These are phyloP conservation scores for Skeletonema grethae DNA, from an alignment of 108 stramenopile species.

Conservation along the genomic window DNA sequence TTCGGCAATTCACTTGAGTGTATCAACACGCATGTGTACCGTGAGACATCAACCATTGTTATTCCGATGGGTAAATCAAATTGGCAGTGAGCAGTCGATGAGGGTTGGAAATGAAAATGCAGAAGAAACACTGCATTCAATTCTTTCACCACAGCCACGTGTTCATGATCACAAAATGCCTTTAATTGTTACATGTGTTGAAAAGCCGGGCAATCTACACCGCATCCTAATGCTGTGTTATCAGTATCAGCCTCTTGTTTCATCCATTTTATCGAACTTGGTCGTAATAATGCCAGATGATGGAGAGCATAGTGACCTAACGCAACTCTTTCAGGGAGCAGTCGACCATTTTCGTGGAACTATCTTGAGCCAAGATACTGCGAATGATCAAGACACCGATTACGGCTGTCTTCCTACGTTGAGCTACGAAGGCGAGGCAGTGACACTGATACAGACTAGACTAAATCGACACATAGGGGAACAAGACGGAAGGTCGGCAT, in stretches of 20 bases:
- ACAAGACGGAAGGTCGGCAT: not conserved
- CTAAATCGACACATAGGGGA: not conserved
- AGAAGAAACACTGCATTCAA: not conserved
- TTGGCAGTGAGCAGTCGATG: not conserved
- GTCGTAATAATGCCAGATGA: slow-evolving; percentile 30
- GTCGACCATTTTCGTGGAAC: slow-evolving; percentile 32
- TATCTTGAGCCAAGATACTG: slow-evolving; percentile 11
- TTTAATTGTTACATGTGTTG: slow-evolving; percentile 43
- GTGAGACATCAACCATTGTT: slow-evolving; percentile 39
- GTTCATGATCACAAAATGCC: slow-evolving; percentile 2
- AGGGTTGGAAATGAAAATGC: not conserved
- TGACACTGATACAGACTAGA: slow-evolving; percentile 2
- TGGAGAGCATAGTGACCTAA: not conserved
- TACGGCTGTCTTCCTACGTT: slow-evolving; percentile 20
- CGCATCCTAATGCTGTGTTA: slow-evolving; percentile 43
- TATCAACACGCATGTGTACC: slow-evolving; percentile 51
- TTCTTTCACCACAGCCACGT: not conserved
- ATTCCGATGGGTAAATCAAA: slow-evolving; percentile 32
- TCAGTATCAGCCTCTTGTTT: slow-evolving; percentile 5
- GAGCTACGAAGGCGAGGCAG: slow-evolving; percentile 26
- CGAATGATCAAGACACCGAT: not conserved
- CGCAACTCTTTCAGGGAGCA: slow-evolving; percentile 29
- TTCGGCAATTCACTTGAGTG: slow-evolving; percentile 17
- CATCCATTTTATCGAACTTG: slow-evolving; percentile 15
- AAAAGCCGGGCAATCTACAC: slow-evolving; percentile 50